Evolutionary conservation across 2,329 filamentous ascomycete species (phyloP), one percentile per base, ranked within the genome.

Genomic region (Camptophora hylomeconis): DNA sequence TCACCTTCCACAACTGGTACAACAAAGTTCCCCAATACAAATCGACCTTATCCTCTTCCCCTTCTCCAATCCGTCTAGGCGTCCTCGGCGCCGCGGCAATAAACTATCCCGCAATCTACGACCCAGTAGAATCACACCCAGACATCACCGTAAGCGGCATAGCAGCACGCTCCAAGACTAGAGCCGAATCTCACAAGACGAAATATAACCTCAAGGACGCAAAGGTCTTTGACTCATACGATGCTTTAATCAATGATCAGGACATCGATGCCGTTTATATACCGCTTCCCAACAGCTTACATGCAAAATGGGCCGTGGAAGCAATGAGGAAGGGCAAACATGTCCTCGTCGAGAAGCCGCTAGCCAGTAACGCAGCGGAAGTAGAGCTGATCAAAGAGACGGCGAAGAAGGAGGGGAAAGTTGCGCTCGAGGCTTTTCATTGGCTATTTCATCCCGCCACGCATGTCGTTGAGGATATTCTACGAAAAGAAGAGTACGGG

Each of bases 261-360:
- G 46, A 3, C 20, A 61, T 62, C 42, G 57, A 66, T 20, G 59
- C 56, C 11, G 58, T 71, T 26, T 69, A 67, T 44, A 63, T 69
- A 32, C 55, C 63, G 5, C 51, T 70, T 2, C 46, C 48, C n/a
- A 55, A 57, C 29, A 38, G 36, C 3, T 36, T 45, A 8, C 55
- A 58, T 24, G 53, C 46, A 17, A 57, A 65, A 41, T 70, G 63
- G 61, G 54, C 64, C 6, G 39, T 63, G 10, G 57, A 58, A 29
- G 56, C 63, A 3, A 47, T 72, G 13, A 41, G 48, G 13, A 58
- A 57, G 3, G 61, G 62, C 3, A 71, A 70, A 38, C 65, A 71
- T 39, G 65, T 72, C 12, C 55, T 72, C 0, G 47, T 70, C 2
- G 67, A 71, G 43, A 70, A 70, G 43, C 66, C 67, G 0, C 54